Conservation (phyloP, 345 rosid genomes). For the Anacardium occidentale region DNA sequence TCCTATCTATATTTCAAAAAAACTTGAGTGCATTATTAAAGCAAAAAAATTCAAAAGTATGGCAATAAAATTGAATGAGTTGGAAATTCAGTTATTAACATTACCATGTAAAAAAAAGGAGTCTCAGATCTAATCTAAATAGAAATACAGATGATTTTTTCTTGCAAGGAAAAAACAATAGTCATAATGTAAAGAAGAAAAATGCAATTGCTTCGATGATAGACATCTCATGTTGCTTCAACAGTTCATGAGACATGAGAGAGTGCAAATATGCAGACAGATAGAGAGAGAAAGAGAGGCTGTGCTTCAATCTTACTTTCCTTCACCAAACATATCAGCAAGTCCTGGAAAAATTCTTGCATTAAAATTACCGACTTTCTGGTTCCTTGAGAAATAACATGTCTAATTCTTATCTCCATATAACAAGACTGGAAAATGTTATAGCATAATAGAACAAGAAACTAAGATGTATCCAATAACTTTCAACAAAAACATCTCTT, state of each 20-base stretch:
- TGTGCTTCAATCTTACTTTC: background rate
- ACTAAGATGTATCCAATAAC: background rate
- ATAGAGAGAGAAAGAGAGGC: background rate
- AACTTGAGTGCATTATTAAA: constrained; percentile 2
- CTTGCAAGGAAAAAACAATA: too few species aligned
- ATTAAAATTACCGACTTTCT: background rate
- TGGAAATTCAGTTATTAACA: background rate
- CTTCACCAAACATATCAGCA: background rate
- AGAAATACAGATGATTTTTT: background rate
- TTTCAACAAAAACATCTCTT: background rate
- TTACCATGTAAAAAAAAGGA: background rate
- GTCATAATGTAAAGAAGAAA: constrained; percentile 9
- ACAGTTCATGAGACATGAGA: background rate
- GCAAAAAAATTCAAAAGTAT: constrained; percentile 7
- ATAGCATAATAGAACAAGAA: background rate
- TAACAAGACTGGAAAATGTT: background rate
- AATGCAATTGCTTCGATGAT: background rate
- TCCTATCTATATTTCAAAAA: constrained; percentile 67
- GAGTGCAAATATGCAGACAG: background rate
- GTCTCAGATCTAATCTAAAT: background rate
- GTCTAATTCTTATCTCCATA: background rate
- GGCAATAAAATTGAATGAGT: background rate
- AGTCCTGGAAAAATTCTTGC: background rate
- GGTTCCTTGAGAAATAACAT: background rate
- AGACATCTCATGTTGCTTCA: background rate